A percentile compares a stretch with the other conserved stretches of the same genome.
phyloP scores from a whole-genome alignment of 164 flowering plant genomes.

The Nymphaea colorata region DNA sequence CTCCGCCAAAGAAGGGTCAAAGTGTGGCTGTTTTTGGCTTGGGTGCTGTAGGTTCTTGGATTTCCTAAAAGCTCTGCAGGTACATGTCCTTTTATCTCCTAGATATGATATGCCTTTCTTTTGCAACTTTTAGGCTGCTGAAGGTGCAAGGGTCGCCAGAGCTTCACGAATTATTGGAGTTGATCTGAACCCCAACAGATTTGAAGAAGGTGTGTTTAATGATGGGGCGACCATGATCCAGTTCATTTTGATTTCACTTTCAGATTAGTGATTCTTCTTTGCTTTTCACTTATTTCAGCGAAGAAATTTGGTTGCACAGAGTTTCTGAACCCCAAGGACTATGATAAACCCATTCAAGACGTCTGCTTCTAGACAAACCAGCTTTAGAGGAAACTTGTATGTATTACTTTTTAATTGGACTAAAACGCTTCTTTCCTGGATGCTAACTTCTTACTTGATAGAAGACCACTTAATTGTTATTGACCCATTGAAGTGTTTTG shows the following conservation, averaged over 20 bases:
- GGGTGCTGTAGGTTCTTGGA: constrained; percentile 51
- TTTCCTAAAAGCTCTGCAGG: background rate
- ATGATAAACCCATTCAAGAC: constrained; percentile 35
- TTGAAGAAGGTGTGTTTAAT: constrained; percentile 26
- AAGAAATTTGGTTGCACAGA: constrained; percentile 42
- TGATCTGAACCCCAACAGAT: constrained; percentile 23
- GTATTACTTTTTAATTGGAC: too few species aligned
- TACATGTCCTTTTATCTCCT: too few species aligned
- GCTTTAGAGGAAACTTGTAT: constrained; percentile 18
- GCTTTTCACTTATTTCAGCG: constrained; percentile 13
- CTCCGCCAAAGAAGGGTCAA: constrained; percentile 55
- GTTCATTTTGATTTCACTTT: background rate
- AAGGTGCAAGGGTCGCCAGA: constrained; percentile 1
- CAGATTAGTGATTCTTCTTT: constrained; percentile 28
- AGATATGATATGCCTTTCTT: too few species aligned
- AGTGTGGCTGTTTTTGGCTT: constrained; percentile 65
- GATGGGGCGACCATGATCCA: background rate
- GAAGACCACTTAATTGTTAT: too few species aligned
- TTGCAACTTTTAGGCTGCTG: constrained; percentile 1
- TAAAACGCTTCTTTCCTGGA: too few species aligned
- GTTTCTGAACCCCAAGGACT: constrained; percentile 29
- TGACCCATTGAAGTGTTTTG: too few species aligned
- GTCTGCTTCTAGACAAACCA: constrained; percentile 7
- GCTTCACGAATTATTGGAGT: constrained; percentile 4
- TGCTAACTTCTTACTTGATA: too few species aligned